Percentiles rank a stretch among this genome's conserved stretches.
Conservation (phyloP, 208 protist species). For the Leishmania aethiopica region DNA sequence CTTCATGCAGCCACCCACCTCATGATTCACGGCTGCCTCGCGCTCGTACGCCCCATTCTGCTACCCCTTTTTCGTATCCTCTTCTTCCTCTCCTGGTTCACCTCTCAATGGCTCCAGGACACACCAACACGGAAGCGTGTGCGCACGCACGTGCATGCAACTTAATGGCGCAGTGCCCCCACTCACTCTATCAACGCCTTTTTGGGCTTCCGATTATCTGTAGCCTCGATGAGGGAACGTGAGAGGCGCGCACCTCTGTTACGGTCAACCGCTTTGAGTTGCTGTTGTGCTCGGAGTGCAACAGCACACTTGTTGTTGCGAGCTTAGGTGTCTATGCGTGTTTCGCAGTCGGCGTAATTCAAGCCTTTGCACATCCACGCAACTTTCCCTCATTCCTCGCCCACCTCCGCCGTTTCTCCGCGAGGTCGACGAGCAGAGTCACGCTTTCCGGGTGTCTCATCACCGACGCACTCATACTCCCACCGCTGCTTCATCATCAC, state of each 20-base stretch:
- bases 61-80: not conserved
- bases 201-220: not conserved
- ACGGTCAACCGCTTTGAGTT: not conserved
- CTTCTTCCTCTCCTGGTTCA: not conserved
- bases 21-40: not conserved
- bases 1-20: not conserved
- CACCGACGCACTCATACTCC: not conserved
- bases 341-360: not conserved
- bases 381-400: not conserved
- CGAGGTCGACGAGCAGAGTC: not conserved
- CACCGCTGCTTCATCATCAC: not conserved
- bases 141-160: not conserved
- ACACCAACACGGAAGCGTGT: not conserved
- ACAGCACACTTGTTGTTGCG: not conserved
- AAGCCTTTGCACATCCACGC: not conserved
- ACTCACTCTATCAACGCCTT: not conserved
- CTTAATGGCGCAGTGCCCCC: not conserved
- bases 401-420: not conserved
- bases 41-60: not conserved
- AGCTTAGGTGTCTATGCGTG: not conserved
- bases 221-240: not conserved
- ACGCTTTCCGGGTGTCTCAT: not conserved
- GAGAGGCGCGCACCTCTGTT: not conserved
- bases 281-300: not conserved
- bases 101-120: not conserved